phyloP scores from a whole-genome alignment of 129 eudicot genomes.

The Cynara cardunculus region DNA sequence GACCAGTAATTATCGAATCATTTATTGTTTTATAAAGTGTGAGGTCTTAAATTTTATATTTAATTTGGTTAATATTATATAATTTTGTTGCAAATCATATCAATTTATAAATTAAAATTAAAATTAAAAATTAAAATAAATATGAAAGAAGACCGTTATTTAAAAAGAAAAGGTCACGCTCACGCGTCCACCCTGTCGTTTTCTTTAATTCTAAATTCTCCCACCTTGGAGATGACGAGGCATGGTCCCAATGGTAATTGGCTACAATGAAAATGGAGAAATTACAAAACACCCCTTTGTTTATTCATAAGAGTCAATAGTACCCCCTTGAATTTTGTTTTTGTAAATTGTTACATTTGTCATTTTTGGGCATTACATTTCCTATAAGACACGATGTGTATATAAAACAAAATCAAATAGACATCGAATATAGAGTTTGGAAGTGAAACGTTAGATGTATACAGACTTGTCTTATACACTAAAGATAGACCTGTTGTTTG shows the following conservation, averaged over 20 bases:
- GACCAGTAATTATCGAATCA: background rate
- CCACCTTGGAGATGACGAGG: conserved; percentile 51
- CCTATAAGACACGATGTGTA: background rate
- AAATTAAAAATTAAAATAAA: background rate
- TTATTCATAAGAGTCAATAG: background rate
- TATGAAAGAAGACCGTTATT: background rate
- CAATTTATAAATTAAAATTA: background rate
- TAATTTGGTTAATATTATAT: background rate
- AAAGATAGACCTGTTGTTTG: background rate
- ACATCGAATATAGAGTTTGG: background rate
- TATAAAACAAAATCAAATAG: background rate
- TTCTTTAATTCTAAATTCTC: conserved; percentile 25
- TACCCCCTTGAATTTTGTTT: background rate
- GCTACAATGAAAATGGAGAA: background rate
- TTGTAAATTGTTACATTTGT: background rate
- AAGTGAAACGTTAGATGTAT: background rate
- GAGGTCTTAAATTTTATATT: background rate
- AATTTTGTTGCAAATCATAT: background rate
- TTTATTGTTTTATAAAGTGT: background rate
- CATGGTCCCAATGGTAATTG: conserved; percentile 26
- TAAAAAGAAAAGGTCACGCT: conserved; percentile 9
- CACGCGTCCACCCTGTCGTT: conserved; percentile 18
- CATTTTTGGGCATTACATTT: background rate
- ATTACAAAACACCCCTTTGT: background rate
- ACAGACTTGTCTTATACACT: background rate